Evolutionary conservation across 257 asterid species (phyloP), one percentile per base, ranked within the genome.

Genomic region (Capsicum rhomboideum): DNA sequence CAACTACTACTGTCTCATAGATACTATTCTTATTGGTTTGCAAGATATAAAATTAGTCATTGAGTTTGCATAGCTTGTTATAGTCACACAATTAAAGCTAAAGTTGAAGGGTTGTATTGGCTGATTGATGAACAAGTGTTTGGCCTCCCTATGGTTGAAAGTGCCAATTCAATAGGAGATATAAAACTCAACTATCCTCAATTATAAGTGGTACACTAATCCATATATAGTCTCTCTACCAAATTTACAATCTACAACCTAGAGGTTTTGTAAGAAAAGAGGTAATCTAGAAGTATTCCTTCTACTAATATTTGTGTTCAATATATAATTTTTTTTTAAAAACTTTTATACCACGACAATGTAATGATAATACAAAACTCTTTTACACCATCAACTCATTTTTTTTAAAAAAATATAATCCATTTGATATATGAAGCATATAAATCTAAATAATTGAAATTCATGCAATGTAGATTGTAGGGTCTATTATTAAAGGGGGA

Each of bases 71-170:
- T 14, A 14, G 74, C 23, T 14, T 66, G 74, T 29, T 66, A 7
- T 16, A 16, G 40, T 66, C 74, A 66, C 74, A 29, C 46, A 29
- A 68, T 34, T 37, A 31, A 68, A 68, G 26, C 9, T 18, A 34
- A 28, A 68, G 28, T 68, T 68, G 46, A 68, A 31, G 78, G 52
- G 78, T 67, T 67, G 7, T 29, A 31, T 17, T 34, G 26, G 49
- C 17, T 54, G 68, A 20, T 44, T 37, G n/a, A 63, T 85, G 50
- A 78, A 78, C 85, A 81, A 20, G 31, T 82, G 88, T 82, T 77
- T 34, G 85, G 85, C 37, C 83, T 23, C 50, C 6, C 7, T 50
- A 49, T 7, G 16, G 34, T 29, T 77, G 84, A 85, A 59, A 78
- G 88, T 29, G 86, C 85, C 86, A 64, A 82, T 42, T 74, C 85